Base-by-base conservation (phyloP, 257 asterid genomes). In the Ehretia macrophylla region DNA sequence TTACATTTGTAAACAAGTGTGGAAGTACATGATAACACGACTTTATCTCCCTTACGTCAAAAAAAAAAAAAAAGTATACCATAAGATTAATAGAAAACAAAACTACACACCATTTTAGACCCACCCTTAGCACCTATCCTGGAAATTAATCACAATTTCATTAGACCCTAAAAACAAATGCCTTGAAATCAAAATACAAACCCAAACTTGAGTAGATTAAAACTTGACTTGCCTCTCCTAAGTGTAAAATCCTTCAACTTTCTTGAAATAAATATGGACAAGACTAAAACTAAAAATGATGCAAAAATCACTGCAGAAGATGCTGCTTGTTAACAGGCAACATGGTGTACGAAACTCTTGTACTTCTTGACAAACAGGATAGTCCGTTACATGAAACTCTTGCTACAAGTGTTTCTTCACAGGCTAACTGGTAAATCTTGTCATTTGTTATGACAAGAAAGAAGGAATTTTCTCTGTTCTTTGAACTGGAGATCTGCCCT, bases 401-500 rank as follows among this genome's bases (percentile, higher is more conserved):
- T 54, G 51, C 54, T 51, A 58, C 1, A 13, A 54, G 47, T 47
- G 49, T 18, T 54, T 58, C 9, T 32, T 14, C 20, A 51, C 38
- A 3, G 35, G 6, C 35, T 1, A 27, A 38, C 21, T 40, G 10
- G 44, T 8, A 14, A 23, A 17, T 13, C 17, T 14, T 18, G 32
- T 32, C n/a, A 21, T 3, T 14, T 62, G 50, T 50, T 23, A 32
- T 16, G 14, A 56, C 27, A 57, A 54, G 16, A 69, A 8, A 1
- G 17, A 32, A 3, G 62, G 39, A 21, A 9, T 60, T 58, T 39
- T 52, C 39, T 14, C 32, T 32, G 45, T 55, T 1, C 55, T 32
- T 67, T 56, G 62, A 39, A 50, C 17, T 22, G 53, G 27, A 72
- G 40, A 56, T 13, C 55, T 20, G 45, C 54, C 66, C 22, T 63